phyloP scores from a whole-genome alignment of 768 basidiomycete genomes.

The Trametes coccinea region DNA sequence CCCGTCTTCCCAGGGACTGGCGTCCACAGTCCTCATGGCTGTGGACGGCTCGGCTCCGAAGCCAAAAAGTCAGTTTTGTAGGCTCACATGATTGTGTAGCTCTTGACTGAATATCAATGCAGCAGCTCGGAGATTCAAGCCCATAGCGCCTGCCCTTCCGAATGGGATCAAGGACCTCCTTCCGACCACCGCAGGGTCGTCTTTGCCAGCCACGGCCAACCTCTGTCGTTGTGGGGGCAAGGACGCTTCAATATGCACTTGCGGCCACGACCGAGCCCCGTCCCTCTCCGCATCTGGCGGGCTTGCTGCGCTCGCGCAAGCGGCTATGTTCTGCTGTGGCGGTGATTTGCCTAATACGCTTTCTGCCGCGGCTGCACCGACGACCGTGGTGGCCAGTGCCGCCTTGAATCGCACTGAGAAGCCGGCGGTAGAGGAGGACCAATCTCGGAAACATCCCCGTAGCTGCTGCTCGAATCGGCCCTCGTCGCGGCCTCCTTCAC shows the following conservation, averaged over 20 bases:
- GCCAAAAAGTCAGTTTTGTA: constrained; percentile 42
- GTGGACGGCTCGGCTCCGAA: constrained; percentile 3
- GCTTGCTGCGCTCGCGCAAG: constrained; percentile 40
- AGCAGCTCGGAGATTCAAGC: constrained; percentile 73
- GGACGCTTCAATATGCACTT: constrained; percentile 17
- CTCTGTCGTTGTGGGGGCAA: constrained; percentile 20
- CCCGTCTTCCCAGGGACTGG: constrained; percentile 5
- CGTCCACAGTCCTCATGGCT: neutral
- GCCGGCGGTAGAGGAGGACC: neutral
- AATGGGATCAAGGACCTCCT: constrained; percentile 66
- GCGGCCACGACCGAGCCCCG: constrained; percentile 13
- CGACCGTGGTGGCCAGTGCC: neutral
- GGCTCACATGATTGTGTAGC: neutral
- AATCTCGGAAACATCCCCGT: constrained; percentile 13
- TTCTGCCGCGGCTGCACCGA: neutral
- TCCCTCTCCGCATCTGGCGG: constrained; percentile 27
- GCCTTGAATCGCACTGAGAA: neutral
- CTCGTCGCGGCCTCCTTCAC: constrained; percentile 8
- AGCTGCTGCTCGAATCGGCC: constrained; percentile 12
- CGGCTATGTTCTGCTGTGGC: constrained; percentile 31
- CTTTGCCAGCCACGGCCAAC: neutral
- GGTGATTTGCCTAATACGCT: neutral
- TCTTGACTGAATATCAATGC: neutral
- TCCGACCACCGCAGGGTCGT: constrained; percentile 12
- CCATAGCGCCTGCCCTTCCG: constrained; percentile 68